Conservation (phyloP, 129 eudicot species). For the Arctium minus region DNA sequence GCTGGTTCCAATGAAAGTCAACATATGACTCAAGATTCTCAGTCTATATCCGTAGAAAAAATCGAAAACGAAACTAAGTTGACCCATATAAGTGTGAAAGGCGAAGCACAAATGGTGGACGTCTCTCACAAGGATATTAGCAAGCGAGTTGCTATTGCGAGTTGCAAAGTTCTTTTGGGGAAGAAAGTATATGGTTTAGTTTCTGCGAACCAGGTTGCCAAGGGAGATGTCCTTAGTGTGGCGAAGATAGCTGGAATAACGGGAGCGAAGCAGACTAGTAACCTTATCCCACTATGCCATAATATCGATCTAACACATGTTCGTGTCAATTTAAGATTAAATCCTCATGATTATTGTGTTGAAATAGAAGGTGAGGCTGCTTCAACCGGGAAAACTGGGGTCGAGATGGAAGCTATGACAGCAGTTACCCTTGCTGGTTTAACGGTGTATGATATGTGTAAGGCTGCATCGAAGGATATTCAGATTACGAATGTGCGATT, state of each 20-base stretch:
- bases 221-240: conserved; percentile 82
- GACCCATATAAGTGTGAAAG: conserved; percentile 60
- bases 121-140: conserved; percentile 66
- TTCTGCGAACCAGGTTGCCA: conserved; percentile 74
- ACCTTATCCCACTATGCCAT: conserved; percentile 89
- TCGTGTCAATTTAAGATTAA: conserved; percentile 54
- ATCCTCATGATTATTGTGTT: conserved; percentile 51
- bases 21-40: conserved; percentile 34
- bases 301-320: conserved; percentile 62
- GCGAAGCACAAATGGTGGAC: conserved; percentile 96
- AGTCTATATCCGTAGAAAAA: conserved; percentile 7
- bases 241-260: conserved; percentile 83
- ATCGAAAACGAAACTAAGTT: conserved; percentile 23
- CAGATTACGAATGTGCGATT: conserved; percentile 65
- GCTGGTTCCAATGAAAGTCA: conserved; percentile 48
- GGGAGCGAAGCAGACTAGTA: conserved; percentile 84
- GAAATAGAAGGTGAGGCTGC: conserved; percentile 75
- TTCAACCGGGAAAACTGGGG: conserved; percentile 82
- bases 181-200: conserved; percentile 71
- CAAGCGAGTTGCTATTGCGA: conserved; percentile 79
- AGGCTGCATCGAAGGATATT: conserved; percentile 89
- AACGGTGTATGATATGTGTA: conserved; percentile 98
- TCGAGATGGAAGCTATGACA: conserved; percentile 94
- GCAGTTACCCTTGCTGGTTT: conserved; percentile 85
- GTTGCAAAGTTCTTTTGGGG: conserved; percentile 78